Base-by-base conservation (phyloP, 192 early-diverging fungal species). In the Rhizoclosmatium globosum region DNA sequence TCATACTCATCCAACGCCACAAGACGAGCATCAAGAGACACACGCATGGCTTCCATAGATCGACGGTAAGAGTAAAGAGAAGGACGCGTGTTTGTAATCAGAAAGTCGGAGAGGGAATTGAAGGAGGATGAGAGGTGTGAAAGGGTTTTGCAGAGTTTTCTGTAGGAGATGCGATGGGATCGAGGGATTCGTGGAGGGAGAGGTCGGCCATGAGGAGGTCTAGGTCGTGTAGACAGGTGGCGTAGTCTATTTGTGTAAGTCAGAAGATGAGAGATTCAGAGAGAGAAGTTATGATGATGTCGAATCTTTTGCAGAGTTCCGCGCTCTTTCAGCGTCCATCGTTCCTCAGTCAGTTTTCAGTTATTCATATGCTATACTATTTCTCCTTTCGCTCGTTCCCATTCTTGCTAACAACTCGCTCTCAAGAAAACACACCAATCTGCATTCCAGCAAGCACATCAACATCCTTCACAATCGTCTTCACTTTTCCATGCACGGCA, bases 1-100 rank as follows among this genome's bases (percentile, higher is more conserved):
- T 85, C 84, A 68, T 85, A 87, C 43, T 71, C 81, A 15, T 53
- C 68, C 42, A 87, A 62, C 13, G 62, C 56, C 3, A 62, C 57
- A 0, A 81, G 15, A 1, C 86, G 82, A 45, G 84, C 61, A 15
- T 82, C 72, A 2, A 87, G 79, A 19, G 84, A n/a, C 6, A 62
- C 43, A n/a, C 39, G 19, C 59, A 74, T 62, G 59, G 58, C 59
- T 62, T 74, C 23, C 17, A 74, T 43, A 59, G 53, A 59, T 11
- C 59, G 39, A 2, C 45, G 9, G 46, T 64, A 48, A 0, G 61
- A 6, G 39, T 64, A 44, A 2, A 74, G 44, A 17, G 7, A 6
- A 7, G 41, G 72, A 6, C 72, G 19, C 7, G n/a, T 13, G 23
- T 47, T 17, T 2, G 58, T 46, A 45, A 74, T 74, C 39, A 59